Percentiles rank a stretch among this genome's conserved stretches.
These are phyloP conservation scores for Penicillium sp. DNA, from an alignment of 2,329 filamentous ascomycete species.

Conservation along the genomic window DNA sequence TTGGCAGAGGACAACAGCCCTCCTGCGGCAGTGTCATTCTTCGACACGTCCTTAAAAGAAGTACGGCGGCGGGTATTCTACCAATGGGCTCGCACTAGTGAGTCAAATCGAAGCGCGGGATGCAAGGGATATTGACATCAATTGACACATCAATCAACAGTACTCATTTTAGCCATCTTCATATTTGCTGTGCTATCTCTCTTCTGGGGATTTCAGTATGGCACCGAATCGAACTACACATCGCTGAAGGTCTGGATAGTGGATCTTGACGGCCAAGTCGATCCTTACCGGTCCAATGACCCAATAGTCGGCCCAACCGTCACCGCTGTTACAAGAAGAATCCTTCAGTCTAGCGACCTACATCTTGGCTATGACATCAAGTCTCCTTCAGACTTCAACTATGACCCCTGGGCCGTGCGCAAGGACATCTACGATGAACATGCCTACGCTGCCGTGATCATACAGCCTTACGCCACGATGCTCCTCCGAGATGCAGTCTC, in stretches of 20 bases:
- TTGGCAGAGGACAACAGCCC: not conserved
- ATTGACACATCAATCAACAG: constrained; percentile 3
- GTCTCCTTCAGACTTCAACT: constrained; percentile 52
- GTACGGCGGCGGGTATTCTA: constrained; percentile 22
- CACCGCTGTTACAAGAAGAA: constrained; percentile 46
- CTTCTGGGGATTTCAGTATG: constrained; percentile 61
- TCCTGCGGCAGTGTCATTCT: constrained; percentile 28
- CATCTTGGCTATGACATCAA: constrained; percentile 54
- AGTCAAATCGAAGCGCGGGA: not conserved
- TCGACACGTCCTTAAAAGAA: constrained; percentile 25
- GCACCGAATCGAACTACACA: constrained; percentile 50
- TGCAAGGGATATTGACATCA: constrained; percentile 1
- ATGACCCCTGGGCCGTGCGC: constrained; percentile 57
- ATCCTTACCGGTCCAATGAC: constrained; percentile 51
- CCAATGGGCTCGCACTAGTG: constrained; percentile 28
- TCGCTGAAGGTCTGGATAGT: constrained; percentile 58
- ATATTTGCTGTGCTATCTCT: constrained; percentile 58
- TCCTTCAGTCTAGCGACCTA: constrained; percentile 40
- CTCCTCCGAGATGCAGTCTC: constrained; percentile 56
- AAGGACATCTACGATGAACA: constrained; percentile 60
- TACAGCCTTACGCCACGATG: constrained; percentile 62
- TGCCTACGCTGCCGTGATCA: constrained; percentile 61
- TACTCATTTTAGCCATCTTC: constrained; percentile 52
- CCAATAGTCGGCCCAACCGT: constrained; percentile 60
- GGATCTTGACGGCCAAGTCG: constrained; percentile 59